phyloP scores from a whole-genome alignment of 139 green algal genomes.

The Chlorella sp. region DNA sequence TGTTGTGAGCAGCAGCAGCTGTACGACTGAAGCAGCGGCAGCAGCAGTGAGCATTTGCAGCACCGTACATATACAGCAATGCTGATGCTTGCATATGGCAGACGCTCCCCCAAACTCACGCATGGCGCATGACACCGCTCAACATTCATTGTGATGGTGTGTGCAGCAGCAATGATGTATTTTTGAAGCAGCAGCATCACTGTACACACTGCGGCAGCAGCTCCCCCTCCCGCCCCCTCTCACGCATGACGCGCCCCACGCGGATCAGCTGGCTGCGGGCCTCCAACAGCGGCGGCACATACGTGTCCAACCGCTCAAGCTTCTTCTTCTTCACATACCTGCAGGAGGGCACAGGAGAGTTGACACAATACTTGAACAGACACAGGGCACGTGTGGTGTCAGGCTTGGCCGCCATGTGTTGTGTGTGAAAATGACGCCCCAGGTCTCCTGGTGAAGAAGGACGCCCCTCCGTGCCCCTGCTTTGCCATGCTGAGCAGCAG shows the following conservation, averaged over 20 bases:
- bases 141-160: no score
- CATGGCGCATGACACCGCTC: no score
- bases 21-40: background rate
- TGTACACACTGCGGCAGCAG: background rate
- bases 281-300: slow-evolving; percentile 45
- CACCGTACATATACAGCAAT: no score
- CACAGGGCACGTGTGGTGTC: no score
- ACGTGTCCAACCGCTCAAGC: slow-evolving; percentile 44
- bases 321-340: slow-evolving; percentile 53
- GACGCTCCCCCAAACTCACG: no score
- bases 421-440: no score
- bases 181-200: background rate
- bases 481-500: no score
- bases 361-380: no score
- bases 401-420: no score
- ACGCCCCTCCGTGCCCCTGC: no score
- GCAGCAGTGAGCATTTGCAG: background rate
- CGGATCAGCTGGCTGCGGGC: slow-evolving; percentile 46
- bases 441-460: no score
- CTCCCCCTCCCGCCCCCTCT: background rate
- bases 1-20: background rate
- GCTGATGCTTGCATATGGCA: no score
- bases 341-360: background rate
- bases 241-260: slow-evolving; percentile 43
- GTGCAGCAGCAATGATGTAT: background rate